Conservation (phyloP, 148 eudicot species). For the Talinum fruticosum region DNA sequence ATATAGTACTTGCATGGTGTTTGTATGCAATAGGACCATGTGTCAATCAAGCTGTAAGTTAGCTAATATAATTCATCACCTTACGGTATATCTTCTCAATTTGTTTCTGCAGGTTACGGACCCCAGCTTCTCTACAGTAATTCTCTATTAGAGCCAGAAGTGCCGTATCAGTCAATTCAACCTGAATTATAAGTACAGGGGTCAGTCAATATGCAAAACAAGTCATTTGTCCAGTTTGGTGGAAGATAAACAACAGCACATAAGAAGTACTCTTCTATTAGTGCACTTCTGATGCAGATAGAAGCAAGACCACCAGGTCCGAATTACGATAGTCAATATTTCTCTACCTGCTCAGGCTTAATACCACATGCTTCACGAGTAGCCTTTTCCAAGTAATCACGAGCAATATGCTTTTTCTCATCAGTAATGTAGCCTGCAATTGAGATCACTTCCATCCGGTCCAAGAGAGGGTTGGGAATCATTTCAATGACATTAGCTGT, state of each 20-base stretch:
- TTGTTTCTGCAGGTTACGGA: slow-evolving; percentile 94
- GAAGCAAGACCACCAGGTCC: neutral
- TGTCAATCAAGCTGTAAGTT: neutral
- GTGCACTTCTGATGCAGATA: neutral
- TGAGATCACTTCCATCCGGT: slow-evolving; percentile 96
- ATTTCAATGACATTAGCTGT: slow-evolving; percentile 93
- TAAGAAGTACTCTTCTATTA: neutral
- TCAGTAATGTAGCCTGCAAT: slow-evolving; percentile 97
- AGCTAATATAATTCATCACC: slow-evolving; percentile 35
- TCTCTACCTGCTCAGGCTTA: slow-evolving; percentile 75
- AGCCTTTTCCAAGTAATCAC: slow-evolving; percentile 88
- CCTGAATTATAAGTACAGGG: slow-evolving; percentile 43
- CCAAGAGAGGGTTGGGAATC: slow-evolving; percentile 90
- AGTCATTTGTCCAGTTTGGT: neutral
- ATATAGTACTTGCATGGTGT: neutral
- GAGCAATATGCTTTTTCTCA: slow-evolving; percentile 98
- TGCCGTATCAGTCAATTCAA: slow-evolving; percentile 85
- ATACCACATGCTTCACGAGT: slow-evolving; percentile 94
- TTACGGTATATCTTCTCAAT: slow-evolving; percentile 97
- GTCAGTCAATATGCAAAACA: neutral
- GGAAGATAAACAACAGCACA: neutral
- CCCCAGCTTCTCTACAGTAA: slow-evolving; percentile 98
- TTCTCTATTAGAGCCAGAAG: slow-evolving; percentile 89
- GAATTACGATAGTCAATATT: neutral
- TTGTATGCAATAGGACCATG: neutral